Evolutionary conservation across 1,284 basidiomycete genomes (phyloP).

Genomic region (Cystobasidium slooffiae): DNA sequence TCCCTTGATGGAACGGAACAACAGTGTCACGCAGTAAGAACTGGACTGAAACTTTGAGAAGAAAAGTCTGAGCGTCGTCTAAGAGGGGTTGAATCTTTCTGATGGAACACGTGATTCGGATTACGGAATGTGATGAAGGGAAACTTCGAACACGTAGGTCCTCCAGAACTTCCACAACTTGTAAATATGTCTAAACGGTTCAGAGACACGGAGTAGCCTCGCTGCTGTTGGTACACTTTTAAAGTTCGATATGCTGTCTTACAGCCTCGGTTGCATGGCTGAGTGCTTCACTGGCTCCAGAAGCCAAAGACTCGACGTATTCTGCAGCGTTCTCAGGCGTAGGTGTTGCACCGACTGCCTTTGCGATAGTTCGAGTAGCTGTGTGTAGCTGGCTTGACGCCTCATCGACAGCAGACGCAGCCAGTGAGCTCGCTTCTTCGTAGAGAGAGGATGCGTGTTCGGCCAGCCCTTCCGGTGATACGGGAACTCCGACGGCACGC

Average conservation of each 20-base stretch:
- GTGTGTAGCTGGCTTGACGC: conserved; percentile 27
- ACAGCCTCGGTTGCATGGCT: conserved; percentile 31
- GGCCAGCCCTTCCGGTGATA: conserved; percentile 34
- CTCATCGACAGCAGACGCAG: conserved; percentile 25
- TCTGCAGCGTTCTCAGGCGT: conserved; percentile 33
- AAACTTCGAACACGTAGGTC: too few relatives aligned
- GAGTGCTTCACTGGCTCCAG: conserved; percentile 17
- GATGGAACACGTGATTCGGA: too few relatives aligned
- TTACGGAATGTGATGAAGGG: too few relatives aligned
- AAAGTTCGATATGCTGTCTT: conserved; percentile 25
- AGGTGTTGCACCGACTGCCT: conserved; percentile 26
- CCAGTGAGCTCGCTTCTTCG: conserved; percentile 21
- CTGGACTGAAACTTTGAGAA: too few relatives aligned
- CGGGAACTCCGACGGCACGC: conserved; percentile 21
- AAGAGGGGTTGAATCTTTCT: too few relatives aligned
- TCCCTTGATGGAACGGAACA: too few relatives aligned
- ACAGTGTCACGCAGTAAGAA: too few relatives aligned
- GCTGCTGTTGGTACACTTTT: too few relatives aligned
- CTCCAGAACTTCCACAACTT: too few relatives aligned
- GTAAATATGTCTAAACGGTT: too few relatives aligned
- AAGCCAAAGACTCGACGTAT: conserved; percentile 28
- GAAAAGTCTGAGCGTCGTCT: too few relatives aligned
- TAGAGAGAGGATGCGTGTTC: conserved; percentile 35
- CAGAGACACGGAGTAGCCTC: too few relatives aligned
- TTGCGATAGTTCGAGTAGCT: conserved; percentile 25